Conservation (phyloP, 108 stramenopile genomes). For the Chaetoceros muelleri region DNA sequence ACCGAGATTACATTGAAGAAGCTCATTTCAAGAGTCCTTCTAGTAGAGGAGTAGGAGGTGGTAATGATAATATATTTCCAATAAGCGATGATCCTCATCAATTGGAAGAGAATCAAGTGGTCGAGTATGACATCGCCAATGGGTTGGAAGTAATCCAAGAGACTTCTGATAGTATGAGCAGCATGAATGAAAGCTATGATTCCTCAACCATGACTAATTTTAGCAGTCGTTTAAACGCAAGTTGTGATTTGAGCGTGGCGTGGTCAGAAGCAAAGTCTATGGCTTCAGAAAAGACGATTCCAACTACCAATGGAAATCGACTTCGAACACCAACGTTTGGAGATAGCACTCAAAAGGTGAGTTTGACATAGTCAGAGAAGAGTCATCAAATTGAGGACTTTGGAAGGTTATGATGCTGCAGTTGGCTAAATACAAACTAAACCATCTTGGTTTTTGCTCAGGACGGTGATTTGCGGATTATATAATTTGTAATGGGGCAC, state of each 20-base stretch:
- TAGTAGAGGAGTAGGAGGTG: neutral
- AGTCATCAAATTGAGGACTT: no score
- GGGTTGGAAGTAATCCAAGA: neutral
- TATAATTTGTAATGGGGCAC: no score
- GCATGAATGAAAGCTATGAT: neutral
- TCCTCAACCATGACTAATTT: neutral
- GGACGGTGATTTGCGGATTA: no score
- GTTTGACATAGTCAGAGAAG: no score
- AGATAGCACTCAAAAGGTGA: no score
- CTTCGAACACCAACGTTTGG: neutral
- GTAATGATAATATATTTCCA: neutral
- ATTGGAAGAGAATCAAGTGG: neutral
- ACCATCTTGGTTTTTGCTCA: no score
- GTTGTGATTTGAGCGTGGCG: neutral
- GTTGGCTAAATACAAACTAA: no score
- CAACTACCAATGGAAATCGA: neutral
- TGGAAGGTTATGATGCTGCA: no score
- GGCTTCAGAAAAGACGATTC: neutral
- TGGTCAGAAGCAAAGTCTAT: neutral
- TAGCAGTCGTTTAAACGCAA: neutral
- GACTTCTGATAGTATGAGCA: neutral
- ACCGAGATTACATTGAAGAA: neutral
- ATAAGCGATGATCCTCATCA: neutral
- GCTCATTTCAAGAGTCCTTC: neutral
- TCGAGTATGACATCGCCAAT: neutral